Percentiles rank a stretch among this genome's conserved stretches.
phyloP scores from a whole-genome alignment of 1,139 yeast species.

The Tardiomyces depauwii region DNA sequence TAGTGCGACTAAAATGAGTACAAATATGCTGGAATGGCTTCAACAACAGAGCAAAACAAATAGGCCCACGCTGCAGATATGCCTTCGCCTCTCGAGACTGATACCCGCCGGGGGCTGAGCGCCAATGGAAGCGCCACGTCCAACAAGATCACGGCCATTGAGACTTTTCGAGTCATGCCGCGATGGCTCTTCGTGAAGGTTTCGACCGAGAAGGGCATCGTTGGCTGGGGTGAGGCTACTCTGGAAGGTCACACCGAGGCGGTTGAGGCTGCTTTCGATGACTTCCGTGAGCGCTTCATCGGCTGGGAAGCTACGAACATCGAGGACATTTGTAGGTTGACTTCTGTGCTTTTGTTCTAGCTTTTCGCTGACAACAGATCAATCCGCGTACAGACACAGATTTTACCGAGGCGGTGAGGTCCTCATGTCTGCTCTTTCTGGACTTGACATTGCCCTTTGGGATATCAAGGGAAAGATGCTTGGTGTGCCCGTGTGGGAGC shows the following conservation, averaged over 20 bases:
- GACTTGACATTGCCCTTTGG: conserved; percentile 25
- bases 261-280: conserved; percentile 23
- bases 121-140: not conserved
- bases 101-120: conserved; percentile 8
- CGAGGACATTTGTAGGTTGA: conserved; percentile 17
- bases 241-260: conserved; percentile 23
- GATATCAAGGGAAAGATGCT: conserved; percentile 24
- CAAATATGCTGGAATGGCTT: too few species aligned
- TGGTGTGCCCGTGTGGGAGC: conserved; percentile 22
- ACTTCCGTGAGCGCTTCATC: conserved; percentile 20
- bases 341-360: not conserved
- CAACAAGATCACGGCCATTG: conserved; percentile 17
- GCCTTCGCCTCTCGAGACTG: conserved; percentile 11
- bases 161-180: conserved; percentile 22
- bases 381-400: conserved; percentile 21
- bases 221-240: conserved; percentile 23
- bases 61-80: not conserved
- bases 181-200: conserved; percentile 22
- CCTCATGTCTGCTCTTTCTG: conserved; percentile 23
- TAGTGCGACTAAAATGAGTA: too few species aligned
- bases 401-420: conserved; percentile 25
- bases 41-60: too few species aligned
- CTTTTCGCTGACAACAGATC: conserved; percentile 4
- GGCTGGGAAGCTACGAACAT: conserved; percentile 23
- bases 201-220: conserved; percentile 19